Conservation (phyloP, 345 rosid genomes). For the Eucalyptus sp. region DNA sequence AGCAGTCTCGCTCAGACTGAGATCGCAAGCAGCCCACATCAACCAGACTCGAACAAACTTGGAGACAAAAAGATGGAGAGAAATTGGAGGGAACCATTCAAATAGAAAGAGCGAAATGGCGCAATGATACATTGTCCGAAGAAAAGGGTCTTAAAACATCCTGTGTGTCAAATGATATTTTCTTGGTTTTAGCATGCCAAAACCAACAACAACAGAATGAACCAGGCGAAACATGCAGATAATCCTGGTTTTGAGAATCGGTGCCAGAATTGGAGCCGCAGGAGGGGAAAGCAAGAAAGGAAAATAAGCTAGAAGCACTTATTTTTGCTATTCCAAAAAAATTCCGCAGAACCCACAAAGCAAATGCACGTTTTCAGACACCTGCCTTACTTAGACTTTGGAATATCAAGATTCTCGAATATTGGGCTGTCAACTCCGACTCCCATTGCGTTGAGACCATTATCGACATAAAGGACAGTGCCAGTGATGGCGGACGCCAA, state of each 20-base stretch:
- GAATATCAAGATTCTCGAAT: conserved; percentile 51
- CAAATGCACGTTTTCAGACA: not conserved
- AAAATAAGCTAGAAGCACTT: not conserved
- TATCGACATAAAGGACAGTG: conserved; percentile 76
- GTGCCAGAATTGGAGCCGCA: not conserved
- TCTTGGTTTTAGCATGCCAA: not conserved
- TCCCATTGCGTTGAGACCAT: conserved; percentile 93
- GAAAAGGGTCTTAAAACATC: not conserved
- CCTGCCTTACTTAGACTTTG: conserved; percentile 1
- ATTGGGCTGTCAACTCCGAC: conserved; percentile 84
- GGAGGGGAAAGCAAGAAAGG: not conserved
- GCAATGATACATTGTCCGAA: not conserved
- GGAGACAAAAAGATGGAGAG: not conserved
- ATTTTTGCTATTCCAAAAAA: not conserved
- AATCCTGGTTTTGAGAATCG: not conserved
- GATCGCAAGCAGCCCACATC: not conserved
- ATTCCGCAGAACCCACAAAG: not conserved
- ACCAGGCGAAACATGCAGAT: not conserved
- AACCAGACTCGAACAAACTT: not conserved
- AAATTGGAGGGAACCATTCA: not conserved
- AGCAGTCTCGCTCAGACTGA: not conserved
- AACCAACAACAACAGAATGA: not conserved
- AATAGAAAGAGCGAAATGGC: not conserved
- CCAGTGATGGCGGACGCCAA: conserved; percentile 90
- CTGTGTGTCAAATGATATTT: not conserved